These are phyloP conservation scores for Isatis lusitanica DNA, from an alignment of 441 rosid species.

Conservation along the genomic window DNA sequence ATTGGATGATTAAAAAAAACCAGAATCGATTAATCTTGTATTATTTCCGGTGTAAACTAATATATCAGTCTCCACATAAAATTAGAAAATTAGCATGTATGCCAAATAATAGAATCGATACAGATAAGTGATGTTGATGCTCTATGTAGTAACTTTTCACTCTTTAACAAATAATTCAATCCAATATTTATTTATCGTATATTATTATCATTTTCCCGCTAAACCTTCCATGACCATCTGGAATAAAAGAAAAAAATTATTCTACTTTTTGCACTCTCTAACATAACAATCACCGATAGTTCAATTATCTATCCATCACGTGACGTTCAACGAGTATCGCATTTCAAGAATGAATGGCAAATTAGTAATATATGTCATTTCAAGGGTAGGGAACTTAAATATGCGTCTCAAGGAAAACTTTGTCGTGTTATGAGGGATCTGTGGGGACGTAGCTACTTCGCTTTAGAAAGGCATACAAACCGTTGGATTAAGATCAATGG, in stretches of 20 bases:
- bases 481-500: constrained; percentile 26
- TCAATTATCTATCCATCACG: constrained; percentile 41
- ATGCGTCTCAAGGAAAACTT: constrained; percentile 38
- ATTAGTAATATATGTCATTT: constrained; percentile 39
- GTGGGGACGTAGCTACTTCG: constrained; percentile 25
- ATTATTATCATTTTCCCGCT: too few relatives aligned
- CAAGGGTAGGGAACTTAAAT: constrained; percentile 32
- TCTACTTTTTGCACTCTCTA: background rate
- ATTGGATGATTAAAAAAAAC: too few relatives aligned
- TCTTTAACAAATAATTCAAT: too few relatives aligned
- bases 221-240: too few relatives aligned
- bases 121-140: too few relatives aligned
- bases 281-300: background rate
- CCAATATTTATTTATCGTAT: too few relatives aligned
- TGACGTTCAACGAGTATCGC: constrained; percentile 42
- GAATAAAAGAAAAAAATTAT: background rate
- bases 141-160: too few relatives aligned
- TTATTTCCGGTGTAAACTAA: too few relatives aligned
- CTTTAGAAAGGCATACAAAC: background rate
- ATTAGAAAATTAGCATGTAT: too few relatives aligned
- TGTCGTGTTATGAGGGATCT: constrained; percentile 53
- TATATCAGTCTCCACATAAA: too few relatives aligned
- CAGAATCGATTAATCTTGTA: too few relatives aligned
- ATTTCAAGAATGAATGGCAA: constrained; percentile 44
- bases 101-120: too few relatives aligned